Evolutionary conservation across 164 flowering plant genomes (phyloP), one percentile per base, ranked within the genome.

Genomic region (Annona cherimola): DNA sequence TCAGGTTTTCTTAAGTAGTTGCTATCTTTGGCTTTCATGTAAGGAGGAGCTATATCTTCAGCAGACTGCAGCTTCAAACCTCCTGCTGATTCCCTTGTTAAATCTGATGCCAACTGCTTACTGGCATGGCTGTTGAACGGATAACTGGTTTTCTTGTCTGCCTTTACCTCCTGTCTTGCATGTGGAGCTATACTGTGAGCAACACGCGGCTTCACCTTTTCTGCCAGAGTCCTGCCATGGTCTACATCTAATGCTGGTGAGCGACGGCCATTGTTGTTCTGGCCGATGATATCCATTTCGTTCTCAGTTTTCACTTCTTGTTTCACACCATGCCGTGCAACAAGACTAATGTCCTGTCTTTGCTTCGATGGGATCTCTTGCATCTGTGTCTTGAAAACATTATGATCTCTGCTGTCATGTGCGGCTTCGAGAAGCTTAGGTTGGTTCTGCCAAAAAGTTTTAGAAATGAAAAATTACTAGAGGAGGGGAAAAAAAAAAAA

Each of bases 41-140:
- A 86, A 71, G 93, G 91, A 61, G 83, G 86, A 16, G 81, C 59
- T 19, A 60, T 62, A 41, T 76, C 70, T 42, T 60, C 40, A 42
- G 42, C 66, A 67, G 20, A 54, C 3, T 63, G 67, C 0, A 81
- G 79, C 71, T 71, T 81, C 70, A 50, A 73, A 26, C 26, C 62
- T 2, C 77, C 79, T 44, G 57, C 65, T 46, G 78, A 78, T 55
- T 79, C 79, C 45, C 75, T 2, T 74, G 42, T 68, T 43, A 76
- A 74, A 11, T 73, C 45, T 2, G 14, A 50, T 50, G 57, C 50
- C 71, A 66, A 50, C 57, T 60, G 7, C 43, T 44, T 43, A 55
- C 7, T 45, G 42, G n/a, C 69, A 45, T 76, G 62, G 41, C 62
- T 57, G 57, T 50, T 50, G 57, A 8, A 9, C 14, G 14, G 57